A percentile compares a stretch with the other conserved stretches of the same genome.
Conservation (phyloP, 352 stramenopile species). For the Globisporangium iwayamae region DNA sequence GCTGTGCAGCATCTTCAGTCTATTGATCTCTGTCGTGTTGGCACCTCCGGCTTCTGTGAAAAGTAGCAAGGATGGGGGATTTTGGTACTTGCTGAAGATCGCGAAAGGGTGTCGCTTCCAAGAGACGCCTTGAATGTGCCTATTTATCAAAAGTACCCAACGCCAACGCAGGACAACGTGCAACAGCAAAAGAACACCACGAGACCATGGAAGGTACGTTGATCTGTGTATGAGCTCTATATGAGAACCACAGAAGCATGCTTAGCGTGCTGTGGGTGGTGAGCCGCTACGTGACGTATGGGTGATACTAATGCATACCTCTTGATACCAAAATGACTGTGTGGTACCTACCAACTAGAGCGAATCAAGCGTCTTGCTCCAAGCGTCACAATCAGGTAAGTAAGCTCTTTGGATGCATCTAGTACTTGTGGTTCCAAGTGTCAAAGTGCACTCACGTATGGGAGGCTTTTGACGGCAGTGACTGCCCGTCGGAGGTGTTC, state of each 20-base stretch:
- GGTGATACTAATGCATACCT: neutral
- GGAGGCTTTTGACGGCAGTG: conserved; percentile 16
- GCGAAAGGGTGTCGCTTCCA: no score
- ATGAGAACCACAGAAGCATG: neutral
- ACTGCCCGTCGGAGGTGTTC: conserved; percentile 87
- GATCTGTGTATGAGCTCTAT: neutral
- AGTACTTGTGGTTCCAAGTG: conserved; percentile 2
- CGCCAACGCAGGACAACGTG: no score
- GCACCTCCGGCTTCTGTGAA: no score
- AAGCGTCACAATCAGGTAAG: conserved; percentile 71
- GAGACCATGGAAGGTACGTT: no score
- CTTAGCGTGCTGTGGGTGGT: neutral
- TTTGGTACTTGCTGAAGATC: no score
- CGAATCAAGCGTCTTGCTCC: conserved; percentile 67
- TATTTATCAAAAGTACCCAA: no score
- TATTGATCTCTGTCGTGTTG: no score
- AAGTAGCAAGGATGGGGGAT: no score
- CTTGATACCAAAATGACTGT: neutral
- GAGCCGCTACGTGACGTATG: neutral
- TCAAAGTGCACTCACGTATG: no score
- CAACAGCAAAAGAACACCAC: no score
- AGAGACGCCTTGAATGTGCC: no score
- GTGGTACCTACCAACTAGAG: conserved; percentile 1
- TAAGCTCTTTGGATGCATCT: neutral
- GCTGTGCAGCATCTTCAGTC: no score